A percentile compares a stretch with the other conserved stretches of the same genome.
Evolutionary conservation across 1,284 basidiomycete species (phyloP).

Genomic region (Leucoagaricus sp.): DNA sequence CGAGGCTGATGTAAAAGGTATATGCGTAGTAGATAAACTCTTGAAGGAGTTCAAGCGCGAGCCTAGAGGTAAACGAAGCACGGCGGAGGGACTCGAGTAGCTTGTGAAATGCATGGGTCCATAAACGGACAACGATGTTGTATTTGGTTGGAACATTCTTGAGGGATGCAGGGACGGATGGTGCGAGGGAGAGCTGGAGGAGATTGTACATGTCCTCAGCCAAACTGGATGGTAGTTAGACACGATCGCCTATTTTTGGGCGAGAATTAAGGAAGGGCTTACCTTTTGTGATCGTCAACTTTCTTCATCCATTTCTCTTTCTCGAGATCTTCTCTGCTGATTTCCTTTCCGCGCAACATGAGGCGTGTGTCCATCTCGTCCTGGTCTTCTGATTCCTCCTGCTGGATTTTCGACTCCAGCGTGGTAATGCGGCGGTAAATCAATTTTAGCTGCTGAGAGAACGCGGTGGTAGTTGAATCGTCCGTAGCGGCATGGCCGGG

Average conservation of each 20-base stretch:
- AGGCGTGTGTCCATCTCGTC: constrained; percentile 53
- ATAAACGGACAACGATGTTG: constrained; percentile 92
- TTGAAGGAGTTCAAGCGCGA: constrained; percentile 77
- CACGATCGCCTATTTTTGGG: constrained; percentile 9
- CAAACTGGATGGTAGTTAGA: constrained; percentile 50
- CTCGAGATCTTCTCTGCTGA: constrained; percentile 54
- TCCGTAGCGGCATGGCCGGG: constrained; percentile 45
- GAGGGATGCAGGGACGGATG: constrained; percentile 84
- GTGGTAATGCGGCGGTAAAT: constrained; percentile 76
- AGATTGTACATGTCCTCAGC: constrained; percentile 90
- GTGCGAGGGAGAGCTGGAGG: constrained; percentile 83
- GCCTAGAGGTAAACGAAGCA: constrained; percentile 64
- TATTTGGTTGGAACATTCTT: constrained; percentile 91
- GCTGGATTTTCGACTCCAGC: constrained; percentile 72
- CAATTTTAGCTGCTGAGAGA: constrained; percentile 76
- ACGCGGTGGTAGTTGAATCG: constrained; percentile 62
- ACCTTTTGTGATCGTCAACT: constrained; percentile 74
- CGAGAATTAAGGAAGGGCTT: constrained; percentile 27
- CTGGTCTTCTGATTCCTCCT: constrained; percentile 49
- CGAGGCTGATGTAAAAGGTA: constrained; percentile 87
- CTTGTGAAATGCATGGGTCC: constrained; percentile 90
- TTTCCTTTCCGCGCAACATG: constrained; percentile 51
- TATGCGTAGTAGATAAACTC: constrained; percentile 97
- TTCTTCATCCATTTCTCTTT: constrained; percentile 66
- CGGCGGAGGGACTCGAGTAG: constrained; percentile 89